These are phyloP conservation scores for Leccinum aurantiacum DNA, from an alignment of 768 basidiomycete genomes.

Conservation along the genomic window DNA sequence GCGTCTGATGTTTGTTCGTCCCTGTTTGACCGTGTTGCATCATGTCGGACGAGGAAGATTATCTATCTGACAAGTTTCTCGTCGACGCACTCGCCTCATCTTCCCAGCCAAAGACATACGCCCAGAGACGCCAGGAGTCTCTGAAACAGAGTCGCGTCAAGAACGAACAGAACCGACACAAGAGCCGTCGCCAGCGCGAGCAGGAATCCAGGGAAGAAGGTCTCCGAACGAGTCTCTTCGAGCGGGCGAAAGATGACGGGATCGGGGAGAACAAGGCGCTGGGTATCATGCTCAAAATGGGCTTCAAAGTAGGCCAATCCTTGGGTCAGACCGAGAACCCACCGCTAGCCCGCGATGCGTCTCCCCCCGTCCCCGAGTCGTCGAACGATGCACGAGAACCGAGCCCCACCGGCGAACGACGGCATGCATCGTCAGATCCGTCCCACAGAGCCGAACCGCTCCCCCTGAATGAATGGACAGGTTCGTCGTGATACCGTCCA, in stretches of 20 bases:
- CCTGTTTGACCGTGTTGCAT: conserved; percentile 3
- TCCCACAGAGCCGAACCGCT: conserved; percentile 65
- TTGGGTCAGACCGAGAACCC: conserved; percentile 48
- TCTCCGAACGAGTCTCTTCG: conserved; percentile 77
- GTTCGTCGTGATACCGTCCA: conserved; percentile 40
- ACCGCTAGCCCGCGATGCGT: background rate
- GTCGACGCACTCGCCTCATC: conserved; percentile 36
- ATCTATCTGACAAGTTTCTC: conserved; percentile 87
- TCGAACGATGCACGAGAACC: conserved; percentile 5
- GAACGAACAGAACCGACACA: conserved; percentile 66
- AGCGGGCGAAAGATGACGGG: conserved; percentile 58
- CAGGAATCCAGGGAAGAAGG: conserved; percentile 76
- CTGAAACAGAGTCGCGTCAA: conserved; percentile 54
- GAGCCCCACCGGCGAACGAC: conserved; percentile 5
- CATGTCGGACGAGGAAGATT: conserved; percentile 81
- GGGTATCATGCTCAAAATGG: conserved; percentile 93
- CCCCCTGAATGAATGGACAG: conserved; percentile 79
- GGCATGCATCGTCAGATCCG: conserved; percentile 5
- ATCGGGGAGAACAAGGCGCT: conserved; percentile 67
- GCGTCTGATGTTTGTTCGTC: conserved; percentile 21
- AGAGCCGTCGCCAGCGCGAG: conserved; percentile 65
- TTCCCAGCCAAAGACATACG: conserved; percentile 60
- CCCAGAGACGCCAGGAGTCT: conserved; percentile 67
- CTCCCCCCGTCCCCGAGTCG: conserved; percentile 3
- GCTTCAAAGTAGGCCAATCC: conserved; percentile 81